These are phyloP conservation scores for Mercurialis annua DNA, from an alignment of 345 rosid species.

Conservation along the genomic window DNA sequence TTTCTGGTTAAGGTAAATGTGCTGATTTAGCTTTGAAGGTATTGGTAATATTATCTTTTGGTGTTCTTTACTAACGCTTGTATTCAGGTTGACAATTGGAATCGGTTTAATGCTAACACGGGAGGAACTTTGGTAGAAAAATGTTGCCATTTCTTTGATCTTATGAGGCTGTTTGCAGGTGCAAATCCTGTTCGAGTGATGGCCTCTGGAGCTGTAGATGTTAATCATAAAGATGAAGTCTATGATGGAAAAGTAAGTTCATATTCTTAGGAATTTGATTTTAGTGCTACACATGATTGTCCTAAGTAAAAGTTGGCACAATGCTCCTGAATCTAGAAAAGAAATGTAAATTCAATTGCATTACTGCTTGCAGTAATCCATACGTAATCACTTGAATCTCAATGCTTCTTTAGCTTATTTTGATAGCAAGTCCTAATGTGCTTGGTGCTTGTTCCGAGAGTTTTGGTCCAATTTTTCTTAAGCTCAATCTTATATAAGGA, in stretches of 20 bases:
- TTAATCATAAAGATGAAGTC: slow-evolving; percentile 85
- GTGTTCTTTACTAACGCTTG: slow-evolving; percentile 17
- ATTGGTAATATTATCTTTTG: background rate
- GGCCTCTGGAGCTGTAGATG: slow-evolving; percentile 95
- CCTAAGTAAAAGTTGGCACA: background rate
- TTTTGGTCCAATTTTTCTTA: background rate
- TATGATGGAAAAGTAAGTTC: slow-evolving; percentile 75
- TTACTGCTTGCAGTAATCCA: background rate
- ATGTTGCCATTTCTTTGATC: slow-evolving; percentile 97
- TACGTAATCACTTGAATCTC: background rate
- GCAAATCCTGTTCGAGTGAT: slow-evolving; percentile 81
- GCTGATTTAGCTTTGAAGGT: slow-evolving; percentile 14
- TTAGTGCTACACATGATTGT: background rate
- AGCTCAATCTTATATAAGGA: background rate
- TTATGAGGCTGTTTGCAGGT: slow-evolving; percentile 85
- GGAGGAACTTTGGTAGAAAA: slow-evolving; percentile 97
- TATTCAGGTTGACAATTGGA: slow-evolving; percentile 86
- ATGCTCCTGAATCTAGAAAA: background rate
- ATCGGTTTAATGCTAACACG: slow-evolving; percentile 80
- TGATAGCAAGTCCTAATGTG: background rate
- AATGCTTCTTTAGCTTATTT: background rate
- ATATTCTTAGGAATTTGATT: background rate
- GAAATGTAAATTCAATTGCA: background rate
- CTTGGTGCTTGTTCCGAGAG: background rate
- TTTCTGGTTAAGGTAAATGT: slow-evolving; percentile 78